Evolutionary conservation across 176 grass and related monocot species (phyloP).

Genomic region (Zoysia pacifica): DNA sequence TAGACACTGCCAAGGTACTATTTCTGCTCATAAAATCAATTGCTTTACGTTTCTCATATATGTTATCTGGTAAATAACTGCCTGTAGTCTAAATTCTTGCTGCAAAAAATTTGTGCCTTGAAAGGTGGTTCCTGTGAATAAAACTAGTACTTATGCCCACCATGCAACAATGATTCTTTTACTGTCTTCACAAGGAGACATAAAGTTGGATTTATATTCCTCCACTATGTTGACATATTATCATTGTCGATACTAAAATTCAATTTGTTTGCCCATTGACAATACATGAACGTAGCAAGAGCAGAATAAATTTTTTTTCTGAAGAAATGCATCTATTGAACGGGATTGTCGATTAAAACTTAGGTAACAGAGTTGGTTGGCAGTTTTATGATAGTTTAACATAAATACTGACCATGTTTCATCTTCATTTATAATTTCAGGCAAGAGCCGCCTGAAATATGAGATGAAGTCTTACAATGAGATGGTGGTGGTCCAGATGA

Average conservation of each 20-base stretch:
- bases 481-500: slow-evolving; percentile 82
- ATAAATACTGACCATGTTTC: slow-evolving; percentile 14
- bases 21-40: slow-evolving; percentile 12
- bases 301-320: background rate
- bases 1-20: slow-evolving; percentile 62
- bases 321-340: slow-evolving; percentile 7
- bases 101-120: background rate
- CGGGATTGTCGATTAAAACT: background rate
- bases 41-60: slow-evolving; percentile 1
- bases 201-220: slow-evolving; percentile 1
- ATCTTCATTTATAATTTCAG: slow-evolving; percentile 44
- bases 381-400: slow-evolving; percentile 11
- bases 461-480: slow-evolving; percentile 87
- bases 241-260: background rate
- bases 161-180: background rate
- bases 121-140: slow-evolving; percentile 7
- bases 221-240: background rate
- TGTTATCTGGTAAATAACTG: slow-evolving; percentile 24
- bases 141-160: background rate
- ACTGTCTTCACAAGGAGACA: background rate
- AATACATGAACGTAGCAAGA: background rate
- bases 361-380: background rate
- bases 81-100: background rate
- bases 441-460: slow-evolving; percentile 68
- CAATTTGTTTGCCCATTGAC: background rate